These are phyloP conservation scores for Herpetomonas samuelpessoai DNA, from an alignment of 208 protist species.

Conservation along the genomic window DNA sequence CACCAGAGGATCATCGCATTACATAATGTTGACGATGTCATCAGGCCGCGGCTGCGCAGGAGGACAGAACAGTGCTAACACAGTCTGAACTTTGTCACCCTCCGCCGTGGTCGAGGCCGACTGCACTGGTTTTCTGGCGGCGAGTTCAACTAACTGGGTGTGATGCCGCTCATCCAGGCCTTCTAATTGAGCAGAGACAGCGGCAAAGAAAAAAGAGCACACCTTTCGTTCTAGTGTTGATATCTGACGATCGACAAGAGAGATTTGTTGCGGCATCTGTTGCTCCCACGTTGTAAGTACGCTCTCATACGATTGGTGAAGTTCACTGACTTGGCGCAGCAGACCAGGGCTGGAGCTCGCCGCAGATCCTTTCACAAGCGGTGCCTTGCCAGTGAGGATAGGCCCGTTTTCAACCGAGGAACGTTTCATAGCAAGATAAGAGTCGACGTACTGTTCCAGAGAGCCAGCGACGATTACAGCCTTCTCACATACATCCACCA, in stretches of 20 bases:
- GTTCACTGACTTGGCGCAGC: conserved; percentile 1
- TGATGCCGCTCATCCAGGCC: background rate
- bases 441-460: conserved; percentile 11
- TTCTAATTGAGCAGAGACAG: background rate
- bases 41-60: background rate
- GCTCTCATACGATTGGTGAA: conserved; percentile 3
- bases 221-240: background rate
- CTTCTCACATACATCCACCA: conserved; percentile 11
- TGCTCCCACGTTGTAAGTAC: background rate
- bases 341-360: conserved; percentile 5
- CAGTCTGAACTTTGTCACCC: background rate
- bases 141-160: background rate
- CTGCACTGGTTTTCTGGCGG: no score
- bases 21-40: background rate
- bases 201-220: background rate
- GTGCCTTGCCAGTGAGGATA: conserved; percentile 1
- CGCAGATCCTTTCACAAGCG: conserved; percentile 7
- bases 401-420: conserved; percentile 15
- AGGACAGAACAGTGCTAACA: background rate
- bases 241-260: background rate
- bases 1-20: no score
- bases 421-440: background rate
- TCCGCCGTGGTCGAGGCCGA: background rate
- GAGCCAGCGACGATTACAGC: background rate
- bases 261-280: background rate